phyloP scores from a whole-genome alignment of 371 early-diverging fungal species.

The Lichtheimia corymbifera region DNA sequence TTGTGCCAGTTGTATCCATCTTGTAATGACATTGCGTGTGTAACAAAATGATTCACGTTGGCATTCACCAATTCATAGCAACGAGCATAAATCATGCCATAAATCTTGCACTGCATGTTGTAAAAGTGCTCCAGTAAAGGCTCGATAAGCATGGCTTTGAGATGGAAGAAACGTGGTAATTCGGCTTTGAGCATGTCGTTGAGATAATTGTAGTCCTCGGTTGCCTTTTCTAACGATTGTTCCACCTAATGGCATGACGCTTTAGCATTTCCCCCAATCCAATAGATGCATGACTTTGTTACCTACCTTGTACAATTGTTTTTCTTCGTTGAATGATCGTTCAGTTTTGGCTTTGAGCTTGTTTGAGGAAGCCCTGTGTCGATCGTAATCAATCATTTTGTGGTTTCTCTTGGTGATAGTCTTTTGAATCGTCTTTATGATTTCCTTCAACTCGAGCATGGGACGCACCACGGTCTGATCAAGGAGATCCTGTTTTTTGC shows the following conservation, averaged over 20 bases:
- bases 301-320: slow-evolving; percentile 58
- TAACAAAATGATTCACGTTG: slow-evolving; percentile 36
- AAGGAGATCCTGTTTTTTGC: slow-evolving; percentile 59
- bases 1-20: slow-evolving; percentile 36
- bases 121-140: slow-evolving; percentile 76
- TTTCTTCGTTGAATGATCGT: slow-evolving; percentile 70
- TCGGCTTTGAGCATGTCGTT: slow-evolving; percentile 69
- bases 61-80: slow-evolving; percentile 51
- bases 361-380: slow-evolving; percentile 65
- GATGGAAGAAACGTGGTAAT: slow-evolving; percentile 67
- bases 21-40: slow-evolving; percentile 30
- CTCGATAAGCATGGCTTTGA: slow-evolving; percentile 61
- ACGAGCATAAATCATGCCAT: slow-evolving; percentile 51
- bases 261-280: no score
- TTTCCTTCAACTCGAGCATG: slow-evolving; percentile 57
- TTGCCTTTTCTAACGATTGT: slow-evolving; percentile 66
- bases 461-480: slow-evolving; percentile 74
- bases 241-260: slow-evolving; percentile 36
- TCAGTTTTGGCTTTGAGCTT: slow-evolving; percentile 69
- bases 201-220: slow-evolving; percentile 71
- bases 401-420: slow-evolving; percentile 77
- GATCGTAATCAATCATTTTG: slow-evolving; percentile 84
- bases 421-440: slow-evolving; percentile 70
- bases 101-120: slow-evolving; percentile 66
- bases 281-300: no score